Conservation (phyloP, 2,329 filamentous ascomycete species). For the Camptophora hylomeconis region DNA sequence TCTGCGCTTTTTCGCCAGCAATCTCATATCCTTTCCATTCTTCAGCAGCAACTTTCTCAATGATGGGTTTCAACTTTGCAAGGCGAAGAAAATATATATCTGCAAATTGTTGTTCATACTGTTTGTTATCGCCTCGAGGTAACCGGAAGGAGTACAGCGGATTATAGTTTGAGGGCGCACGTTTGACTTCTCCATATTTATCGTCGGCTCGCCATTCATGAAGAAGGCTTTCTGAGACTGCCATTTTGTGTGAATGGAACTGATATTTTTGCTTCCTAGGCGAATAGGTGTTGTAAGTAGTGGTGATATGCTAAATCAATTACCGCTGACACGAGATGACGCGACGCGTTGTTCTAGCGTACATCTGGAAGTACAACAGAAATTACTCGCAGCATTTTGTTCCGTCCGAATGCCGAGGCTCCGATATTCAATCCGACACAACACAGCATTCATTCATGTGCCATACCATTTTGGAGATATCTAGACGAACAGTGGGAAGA, state of each 20-base stretch:
- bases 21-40: slow-evolving; percentile 69
- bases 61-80: slow-evolving; percentile 70
- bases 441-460: too few species aligned
- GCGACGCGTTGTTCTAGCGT: too few species aligned
- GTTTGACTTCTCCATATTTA: slow-evolving; percentile 37
- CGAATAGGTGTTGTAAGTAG: neutral
- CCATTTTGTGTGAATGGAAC: slow-evolving; percentile 2
- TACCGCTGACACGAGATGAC: too few species aligned
- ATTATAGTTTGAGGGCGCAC: slow-evolving; percentile 48
- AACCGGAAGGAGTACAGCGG: slow-evolving; percentile 64
- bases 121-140: slow-evolving; percentile 46
- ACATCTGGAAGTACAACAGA: too few species aligned
- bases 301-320: too few species aligned
- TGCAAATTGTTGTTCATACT: slow-evolving; percentile 90
- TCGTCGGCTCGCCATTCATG: slow-evolving; percentile 18
- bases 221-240: slow-evolving; percentile 3
- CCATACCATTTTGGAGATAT: too few species aligned
- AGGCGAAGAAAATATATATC: slow-evolving; percentile 96
- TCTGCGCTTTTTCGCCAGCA: slow-evolving; percentile 59
- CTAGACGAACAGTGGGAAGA: too few species aligned
- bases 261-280: neutral
- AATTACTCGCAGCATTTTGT: too few species aligned
- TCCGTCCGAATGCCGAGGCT: too few species aligned
- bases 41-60: slow-evolving; percentile 59
- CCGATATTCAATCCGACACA: too few species aligned